phyloP scores from a whole-genome alignment of 2,329 filamentous ascomycete genomes.

The Lomentospora prolificans region DNA sequence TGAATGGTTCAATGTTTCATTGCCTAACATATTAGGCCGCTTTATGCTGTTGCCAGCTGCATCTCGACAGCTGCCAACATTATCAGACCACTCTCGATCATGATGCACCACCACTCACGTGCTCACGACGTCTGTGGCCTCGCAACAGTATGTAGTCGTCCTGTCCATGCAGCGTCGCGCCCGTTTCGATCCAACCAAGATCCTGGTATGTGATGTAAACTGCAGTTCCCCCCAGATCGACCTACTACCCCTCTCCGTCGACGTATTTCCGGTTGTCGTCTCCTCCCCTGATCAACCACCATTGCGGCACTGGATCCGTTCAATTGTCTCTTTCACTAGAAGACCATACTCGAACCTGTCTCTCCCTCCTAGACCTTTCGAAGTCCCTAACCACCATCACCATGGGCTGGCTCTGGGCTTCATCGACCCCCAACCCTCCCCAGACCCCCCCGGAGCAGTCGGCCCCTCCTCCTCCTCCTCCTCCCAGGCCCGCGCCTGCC shows the following conservation, averaged over 20 bases:
- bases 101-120: neutral
- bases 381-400: conserved; percentile 13
- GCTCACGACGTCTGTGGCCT: neutral
- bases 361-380: neutral
- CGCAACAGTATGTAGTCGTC: neutral
- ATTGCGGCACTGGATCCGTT: neutral
- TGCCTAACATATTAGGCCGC: too few species aligned
- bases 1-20: too few species aligned
- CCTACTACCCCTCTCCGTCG: neutral
- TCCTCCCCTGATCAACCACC: neutral
- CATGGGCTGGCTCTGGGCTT: conserved; percentile 55
- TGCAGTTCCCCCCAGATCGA: neutral
- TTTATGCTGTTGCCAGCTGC: too few species aligned
- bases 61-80: neutral
- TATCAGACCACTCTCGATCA: neutral
- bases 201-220: neutral
- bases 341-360: neutral
- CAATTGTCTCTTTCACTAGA: neutral
- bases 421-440: conserved; percentile 14
- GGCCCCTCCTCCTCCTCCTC: conserved; percentile 15
- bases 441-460: conserved; percentile 12
- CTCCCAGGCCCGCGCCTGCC: neutral
- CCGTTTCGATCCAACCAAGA: neutral
- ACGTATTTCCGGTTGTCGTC: neutral
- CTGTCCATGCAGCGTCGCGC: neutral